Percentiles rank a stretch among this genome's conserved stretches.
phyloP scores from a whole-genome alignment of 2,329 filamentous ascomycete species.

The Cladosporium sp. region DNA sequence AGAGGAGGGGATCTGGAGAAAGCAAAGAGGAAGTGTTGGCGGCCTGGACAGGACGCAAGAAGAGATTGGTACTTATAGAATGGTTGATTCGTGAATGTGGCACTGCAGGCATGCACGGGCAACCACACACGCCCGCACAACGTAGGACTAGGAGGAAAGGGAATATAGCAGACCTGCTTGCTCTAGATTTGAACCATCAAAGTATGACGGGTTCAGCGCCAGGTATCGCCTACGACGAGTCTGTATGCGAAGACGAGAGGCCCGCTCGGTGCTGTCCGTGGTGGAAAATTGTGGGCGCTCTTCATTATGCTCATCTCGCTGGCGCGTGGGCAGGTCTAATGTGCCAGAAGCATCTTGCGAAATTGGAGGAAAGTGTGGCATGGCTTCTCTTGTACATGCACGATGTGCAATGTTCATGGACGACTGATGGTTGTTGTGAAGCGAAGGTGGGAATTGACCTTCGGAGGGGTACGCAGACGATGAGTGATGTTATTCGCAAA shows the following conservation, averaged over 20 bases:
- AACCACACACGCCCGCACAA: not conserved
- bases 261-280: slow-evolving; percentile 29
- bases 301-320: not conserved
- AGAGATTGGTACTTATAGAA: not conserved
- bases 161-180: slow-evolving; percentile 48
- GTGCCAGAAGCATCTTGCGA: slow-evolving; percentile 42
- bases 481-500: no score
- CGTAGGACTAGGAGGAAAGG: not conserved
- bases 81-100: not conserved
- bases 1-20: slow-evolving; percentile 66
- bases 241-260: slow-evolving; percentile 32
- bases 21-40: slow-evolving; percentile 12
- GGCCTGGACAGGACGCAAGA: slow-evolving; percentile 2
- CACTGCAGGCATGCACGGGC: not conserved
- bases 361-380: slow-evolving; percentile 5
- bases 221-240: slow-evolving; percentile 78
- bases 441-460: no score
- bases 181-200: slow-evolving; percentile 56
- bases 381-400: not conserved
- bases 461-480: no score
- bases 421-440: no score
- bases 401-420: no score
- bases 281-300: not conserved
- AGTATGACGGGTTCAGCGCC: slow-evolving; percentile 68
- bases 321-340: slow-evolving; percentile 25